Evolutionary conservation across 108 stramenopile species (phyloP).

Genomic region (Discostella pseudostelligera): DNA sequence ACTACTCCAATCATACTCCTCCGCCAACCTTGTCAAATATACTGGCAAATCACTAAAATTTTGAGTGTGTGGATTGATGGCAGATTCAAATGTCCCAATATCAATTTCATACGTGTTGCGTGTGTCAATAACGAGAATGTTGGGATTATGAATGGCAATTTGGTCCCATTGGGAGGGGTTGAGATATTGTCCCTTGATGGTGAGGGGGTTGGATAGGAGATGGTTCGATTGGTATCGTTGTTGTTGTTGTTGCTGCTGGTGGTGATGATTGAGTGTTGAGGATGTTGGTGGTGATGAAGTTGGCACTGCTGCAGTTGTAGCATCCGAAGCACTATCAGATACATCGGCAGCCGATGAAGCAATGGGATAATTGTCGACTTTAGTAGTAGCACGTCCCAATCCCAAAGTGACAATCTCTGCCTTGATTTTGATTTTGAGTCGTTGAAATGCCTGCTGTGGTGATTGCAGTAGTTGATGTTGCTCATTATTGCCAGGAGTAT

Average conservation of each 20-base stretch:
- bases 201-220: constrained; percentile 13
- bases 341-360: background rate
- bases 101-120: constrained; percentile 80
- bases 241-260: background rate
- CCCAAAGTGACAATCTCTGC: constrained; percentile 78
- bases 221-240: background rate
- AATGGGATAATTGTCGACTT: background rate
- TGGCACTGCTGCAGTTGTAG: background rate
- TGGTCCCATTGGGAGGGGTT: constrained; percentile 61
- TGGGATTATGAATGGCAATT: constrained; percentile 54
- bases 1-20: constrained; percentile 31
- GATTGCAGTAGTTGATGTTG: background rate
- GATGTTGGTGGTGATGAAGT: background rate
- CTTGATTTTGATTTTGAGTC: constrained; percentile 74
- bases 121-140: constrained; percentile 77
- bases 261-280: constrained; percentile 1
- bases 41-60: constrained; percentile 74
- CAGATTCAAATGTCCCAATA: constrained; percentile 79
- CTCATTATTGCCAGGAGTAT: constrained; percentile 4
- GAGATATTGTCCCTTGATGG: constrained; percentile 31
- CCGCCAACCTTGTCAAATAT: constrained; percentile 56
- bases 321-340: no score
- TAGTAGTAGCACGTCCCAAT: constrained; percentile 19
- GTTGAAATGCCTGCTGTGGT: constrained; percentile 57
- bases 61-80: constrained; percentile 68